Percentiles rank a stretch among this genome's conserved stretches.
These are phyloP conservation scores for Dendryphion nanum DNA, from an alignment of 2,329 filamentous ascomycete species.

Conservation along the genomic window DNA sequence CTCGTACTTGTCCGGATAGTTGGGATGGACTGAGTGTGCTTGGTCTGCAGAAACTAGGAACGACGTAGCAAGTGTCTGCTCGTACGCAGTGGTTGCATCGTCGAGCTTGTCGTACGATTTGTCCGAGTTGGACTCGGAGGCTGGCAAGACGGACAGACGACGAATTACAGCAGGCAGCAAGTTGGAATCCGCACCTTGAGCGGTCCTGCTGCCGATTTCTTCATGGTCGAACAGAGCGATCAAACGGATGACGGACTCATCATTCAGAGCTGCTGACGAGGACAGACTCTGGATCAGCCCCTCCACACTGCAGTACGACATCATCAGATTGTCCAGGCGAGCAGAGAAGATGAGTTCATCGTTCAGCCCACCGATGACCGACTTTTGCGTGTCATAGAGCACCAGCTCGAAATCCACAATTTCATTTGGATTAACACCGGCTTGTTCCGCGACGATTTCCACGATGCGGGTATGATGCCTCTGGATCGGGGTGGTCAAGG, in stretches of 20 bases:
- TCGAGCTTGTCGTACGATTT: slow-evolving; percentile 64
- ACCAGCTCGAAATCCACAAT: slow-evolving; percentile 93
- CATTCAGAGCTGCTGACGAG: slow-evolving; percentile 62
- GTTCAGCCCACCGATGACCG: slow-evolving; percentile 82
- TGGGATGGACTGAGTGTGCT: slow-evolving; percentile 94
- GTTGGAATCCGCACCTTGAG: slow-evolving; percentile 92
- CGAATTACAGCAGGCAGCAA: slow-evolving; percentile 83
- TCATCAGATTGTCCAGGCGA: slow-evolving; percentile 92
- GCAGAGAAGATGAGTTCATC: slow-evolving; percentile 96
- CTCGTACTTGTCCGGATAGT: slow-evolving; percentile 92
- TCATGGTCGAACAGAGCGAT: slow-evolving; percentile 96
- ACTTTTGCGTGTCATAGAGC: slow-evolving; percentile 94
- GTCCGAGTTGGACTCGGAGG: slow-evolving; percentile 57
- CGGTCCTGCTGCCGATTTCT: slow-evolving; percentile 89
- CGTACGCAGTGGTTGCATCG: slow-evolving; percentile 73
- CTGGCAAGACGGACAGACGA: slow-evolving; percentile 77
- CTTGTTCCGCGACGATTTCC: slow-evolving; percentile 78
- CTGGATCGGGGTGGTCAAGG: slow-evolving; percentile 73
- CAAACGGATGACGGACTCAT: slow-evolving; percentile 82
- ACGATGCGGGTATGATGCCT: slow-evolving; percentile 88
- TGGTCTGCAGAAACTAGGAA: slow-evolving; percentile 97
- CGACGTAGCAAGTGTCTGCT: slow-evolving; percentile 86
- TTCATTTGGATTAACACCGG: slow-evolving; percentile 66
- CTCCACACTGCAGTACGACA: slow-evolving; percentile 89
- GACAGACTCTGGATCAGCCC: slow-evolving; percentile 79